Base-by-base conservation (phyloP, 352 stramenopile species). In the Pythium vanterpoolii region DNA sequence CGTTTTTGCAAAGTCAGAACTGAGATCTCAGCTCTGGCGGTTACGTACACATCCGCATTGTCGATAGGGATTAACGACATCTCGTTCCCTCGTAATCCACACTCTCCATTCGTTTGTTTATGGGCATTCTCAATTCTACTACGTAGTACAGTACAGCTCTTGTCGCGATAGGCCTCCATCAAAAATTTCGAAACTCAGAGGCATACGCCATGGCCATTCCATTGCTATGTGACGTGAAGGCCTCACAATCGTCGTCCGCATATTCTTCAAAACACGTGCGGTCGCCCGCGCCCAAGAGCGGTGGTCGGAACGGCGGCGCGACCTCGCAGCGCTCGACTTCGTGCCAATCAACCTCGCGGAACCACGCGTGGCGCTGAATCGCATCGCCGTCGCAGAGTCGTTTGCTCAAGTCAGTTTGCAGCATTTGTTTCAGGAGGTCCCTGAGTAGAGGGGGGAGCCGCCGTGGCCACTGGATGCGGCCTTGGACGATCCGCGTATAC, bases 401-500 rank as follows among this genome's bases (percentile, higher is more conserved):
- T 61, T 76, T 81, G 28, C 38, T 38, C 1, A 73, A 54, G 26
- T 95, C 76, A 0, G 84, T 59, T 18, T 71, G 50, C 45, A 97
- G 66, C 68, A 97, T 86, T 21, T 72, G 60, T 0, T 62, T 59
- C 21, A 96, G 72, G 19, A 96, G 51, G 48, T 90, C 77, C 60
- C 80, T 83, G 24, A 87, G 68, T 5, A 62, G 27, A 16, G 45
- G 34, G 14, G 73, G 56, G 50, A 87, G 71, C 48, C 76, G 69
- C 62, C 74, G 68, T 18, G 74, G 65, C 74, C 73, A 86, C 56
- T 74, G 65, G 36, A 92, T 68, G 36, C 80, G 72, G 13, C 83
- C 78, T 26, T 81, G 69, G 0, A 90, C 56, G 28, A 98, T 97
- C 13, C 83, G 75, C 44, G 76, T 90, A 60, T 90, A 93, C 26